phyloP scores from a whole-genome alignment of 345 rosid genomes.

The Aquilaria sinensis region DNA sequence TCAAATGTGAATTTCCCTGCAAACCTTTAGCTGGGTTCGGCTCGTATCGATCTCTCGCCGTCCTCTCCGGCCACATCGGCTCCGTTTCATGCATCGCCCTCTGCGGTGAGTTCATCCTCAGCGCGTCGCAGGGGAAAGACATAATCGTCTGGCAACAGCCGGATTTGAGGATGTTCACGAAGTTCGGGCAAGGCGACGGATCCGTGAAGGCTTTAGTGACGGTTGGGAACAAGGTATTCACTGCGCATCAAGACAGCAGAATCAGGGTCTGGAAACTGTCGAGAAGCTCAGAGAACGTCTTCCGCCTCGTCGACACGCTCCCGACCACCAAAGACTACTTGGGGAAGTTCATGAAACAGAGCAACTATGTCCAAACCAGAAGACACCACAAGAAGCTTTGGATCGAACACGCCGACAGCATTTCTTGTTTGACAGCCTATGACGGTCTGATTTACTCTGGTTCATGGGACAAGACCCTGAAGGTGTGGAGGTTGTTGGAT shows the following conservation, averaged over 20 bases:
- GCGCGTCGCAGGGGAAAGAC: slow-evolving; percentile 92
- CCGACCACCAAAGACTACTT: slow-evolving; percentile 80
- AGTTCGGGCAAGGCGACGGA: slow-evolving; percentile 92
- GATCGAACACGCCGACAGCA: slow-evolving; percentile 87
- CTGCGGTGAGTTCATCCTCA: slow-evolving; percentile 85
- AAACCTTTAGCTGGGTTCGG: slow-evolving; percentile 26
- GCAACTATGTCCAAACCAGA: slow-evolving; percentile 70
- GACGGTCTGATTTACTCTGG: slow-evolving; percentile 73
- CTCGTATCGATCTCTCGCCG: slow-evolving; percentile 55
- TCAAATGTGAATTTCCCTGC: slow-evolving; percentile 14
- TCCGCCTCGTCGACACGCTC: slow-evolving; percentile 68
- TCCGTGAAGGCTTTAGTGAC: slow-evolving; percentile 79
- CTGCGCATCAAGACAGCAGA: slow-evolving; percentile 94
- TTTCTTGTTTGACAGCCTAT: slow-evolving; percentile 70
- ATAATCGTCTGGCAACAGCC: slow-evolving; percentile 99
- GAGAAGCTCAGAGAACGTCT: slow-evolving; percentile 57
- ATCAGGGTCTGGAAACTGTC: slow-evolving; percentile 87
- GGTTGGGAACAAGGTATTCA: slow-evolving; percentile 58
- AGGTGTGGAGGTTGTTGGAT: slow-evolving; percentile 84
- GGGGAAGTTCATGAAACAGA: slow-evolving; percentile 79
- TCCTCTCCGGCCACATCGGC: slow-evolving; percentile 73
- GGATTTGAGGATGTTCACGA: slow-evolving; percentile 74
- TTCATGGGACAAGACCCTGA: slow-evolving; percentile 93
- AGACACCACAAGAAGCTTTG: slow-evolving; percentile 62
- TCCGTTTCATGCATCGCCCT: slow-evolving; percentile 80